Base-by-base conservation (phyloP, 345 rosid species). In the Excoecaria cochinchinensis region DNA sequence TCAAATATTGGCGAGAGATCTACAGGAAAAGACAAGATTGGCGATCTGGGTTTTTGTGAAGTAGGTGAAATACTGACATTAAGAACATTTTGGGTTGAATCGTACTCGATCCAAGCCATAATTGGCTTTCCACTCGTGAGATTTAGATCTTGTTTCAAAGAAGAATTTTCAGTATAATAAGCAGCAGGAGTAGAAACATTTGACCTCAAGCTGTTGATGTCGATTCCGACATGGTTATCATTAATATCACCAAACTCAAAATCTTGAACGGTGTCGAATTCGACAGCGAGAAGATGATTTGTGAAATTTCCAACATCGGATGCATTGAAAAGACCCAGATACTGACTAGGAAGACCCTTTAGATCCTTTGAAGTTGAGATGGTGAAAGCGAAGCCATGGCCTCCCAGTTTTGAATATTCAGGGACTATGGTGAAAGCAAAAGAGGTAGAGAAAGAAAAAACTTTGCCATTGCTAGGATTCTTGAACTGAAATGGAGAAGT, bases 341-440 rank as follows among this genome's bases (percentile, higher is more conserved):
- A 78, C 74, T 73, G 81, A 74, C 74, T 68, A 2, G 79, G 76
- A 56, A 70, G 74, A 57, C 76, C 78, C 8, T 64, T 36, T 4
- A 76, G 76, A 59, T 65, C 73, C 17, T 70, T 76, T 1, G 82
- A 19, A 17, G 82, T 9, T n/a, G 82, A 71, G 60, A 80, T 76
- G 9, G 79, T 22, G 69, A 80, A 80, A 47, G 82, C 82, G 0
- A 80, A 57, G 24, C 82, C 82, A 67, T 80, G 82, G 17, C 82
- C 82, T 22, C 82, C 82, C 13, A 75, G 82, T 4, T 74, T 70
- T 4, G 68, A 72, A 66, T 75, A 79, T 53, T 79, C 72, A 0
- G 82, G 82, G 46, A 79, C 72, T 50, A 79, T 70, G 19, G 61
- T 53, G n/a, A 79, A 56, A 52, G 71, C 71, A 21, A 79, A 79